These are phyloP conservation scores for Fennellomyces sp. DNA, from an alignment of 371 early-diverging fungal genomes.

Conservation along the genomic window DNA sequence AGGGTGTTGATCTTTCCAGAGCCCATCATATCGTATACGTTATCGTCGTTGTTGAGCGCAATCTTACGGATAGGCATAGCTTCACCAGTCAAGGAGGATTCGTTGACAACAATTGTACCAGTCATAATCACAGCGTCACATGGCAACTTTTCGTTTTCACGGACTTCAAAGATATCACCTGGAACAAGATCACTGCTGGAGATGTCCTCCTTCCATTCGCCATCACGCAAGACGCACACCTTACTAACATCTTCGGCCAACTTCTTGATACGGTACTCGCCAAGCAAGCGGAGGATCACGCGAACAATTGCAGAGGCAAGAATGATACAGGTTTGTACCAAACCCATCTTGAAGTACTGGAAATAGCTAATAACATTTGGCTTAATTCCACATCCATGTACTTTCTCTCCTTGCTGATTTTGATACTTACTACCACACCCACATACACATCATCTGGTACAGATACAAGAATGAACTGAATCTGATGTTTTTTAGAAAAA, in stretches of 20 bases:
- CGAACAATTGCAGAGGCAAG: slow-evolving; percentile 67
- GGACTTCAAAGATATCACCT: slow-evolving; percentile 61
- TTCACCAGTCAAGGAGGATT: slow-evolving; percentile 84
- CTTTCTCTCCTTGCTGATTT: not conserved
- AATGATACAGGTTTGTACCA: slow-evolving; percentile 70
- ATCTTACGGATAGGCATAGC: slow-evolving; percentile 85
- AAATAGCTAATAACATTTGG: slow-evolving; percentile 38
- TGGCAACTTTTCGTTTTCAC: slow-evolving; percentile 34
- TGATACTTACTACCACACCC: slow-evolving; percentile 65
- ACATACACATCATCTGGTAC: slow-evolving; percentile 74
- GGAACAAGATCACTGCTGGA: slow-evolving; percentile 63
- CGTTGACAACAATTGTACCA: slow-evolving; percentile 82
- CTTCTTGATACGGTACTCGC: slow-evolving; percentile 63
- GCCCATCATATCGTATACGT: slow-evolving; percentile 32
- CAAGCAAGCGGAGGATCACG: slow-evolving; percentile 57
- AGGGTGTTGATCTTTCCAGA: slow-evolving; percentile 57
- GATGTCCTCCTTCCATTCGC: slow-evolving; percentile 51
- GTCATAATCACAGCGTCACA: slow-evolving; percentile 72
- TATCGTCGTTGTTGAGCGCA: slow-evolving; percentile 52
- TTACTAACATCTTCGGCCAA: slow-evolving; percentile 58
- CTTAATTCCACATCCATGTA: not conserved
- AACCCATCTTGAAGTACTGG: slow-evolving; percentile 70
- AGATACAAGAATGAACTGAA: slow-evolving; percentile 72
- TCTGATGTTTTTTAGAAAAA: slow-evolving; percentile 12
- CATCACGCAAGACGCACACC: slow-evolving; percentile 57